A percentile compares a stretch with the other conserved stretches of the same genome.
Conservation (phyloP, 768 basidiomycete species). For the Rhodotorula sphaerocarpa region DNA sequence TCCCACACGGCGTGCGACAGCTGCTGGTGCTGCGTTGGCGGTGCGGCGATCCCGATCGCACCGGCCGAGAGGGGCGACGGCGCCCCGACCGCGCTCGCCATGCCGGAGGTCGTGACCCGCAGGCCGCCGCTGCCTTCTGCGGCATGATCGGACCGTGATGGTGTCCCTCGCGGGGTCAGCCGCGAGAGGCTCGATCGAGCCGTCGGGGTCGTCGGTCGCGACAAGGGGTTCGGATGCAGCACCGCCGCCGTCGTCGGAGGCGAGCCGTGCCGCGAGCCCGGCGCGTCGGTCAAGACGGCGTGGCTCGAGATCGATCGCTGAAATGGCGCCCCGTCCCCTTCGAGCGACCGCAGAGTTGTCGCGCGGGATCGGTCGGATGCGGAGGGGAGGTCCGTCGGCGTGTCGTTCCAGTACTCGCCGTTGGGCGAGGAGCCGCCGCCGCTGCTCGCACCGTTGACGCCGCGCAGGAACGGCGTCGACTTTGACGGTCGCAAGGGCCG, state of each 20-base stretch:
- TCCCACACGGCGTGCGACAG: conserved; percentile 17
- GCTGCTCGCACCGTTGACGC: neutral
- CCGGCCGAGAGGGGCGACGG: conserved; percentile 13
- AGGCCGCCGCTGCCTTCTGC: too few relatives aligned
- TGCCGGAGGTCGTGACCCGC: neutral
- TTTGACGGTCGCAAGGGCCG: conserved; percentile 18
- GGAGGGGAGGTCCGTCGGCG: conserved; percentile 6
- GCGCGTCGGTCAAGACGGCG: too few relatives aligned
- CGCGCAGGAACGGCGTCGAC: conserved; percentile 30
- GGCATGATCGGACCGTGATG: neutral
- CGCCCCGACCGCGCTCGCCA: conserved; percentile 1
- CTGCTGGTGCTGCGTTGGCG: neutral
- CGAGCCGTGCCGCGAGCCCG: neutral
- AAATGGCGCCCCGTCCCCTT: neutral
- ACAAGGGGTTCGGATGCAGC: conserved; percentile 5
- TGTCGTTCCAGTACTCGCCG: conserved; percentile 23
- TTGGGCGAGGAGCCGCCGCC: neutral
- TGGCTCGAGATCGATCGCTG: neutral
- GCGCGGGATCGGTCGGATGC: neutral
- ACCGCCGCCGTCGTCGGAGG: conserved; percentile 16
- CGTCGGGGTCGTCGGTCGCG: conserved; percentile 18
- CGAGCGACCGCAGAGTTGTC: neutral
- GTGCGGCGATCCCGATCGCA: too few relatives aligned
- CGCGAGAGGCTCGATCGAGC: neutral
- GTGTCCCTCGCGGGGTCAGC: conserved; percentile 12